phyloP scores from a whole-genome alignment of 257 asterid species.

The Solanum paucissectum region DNA sequence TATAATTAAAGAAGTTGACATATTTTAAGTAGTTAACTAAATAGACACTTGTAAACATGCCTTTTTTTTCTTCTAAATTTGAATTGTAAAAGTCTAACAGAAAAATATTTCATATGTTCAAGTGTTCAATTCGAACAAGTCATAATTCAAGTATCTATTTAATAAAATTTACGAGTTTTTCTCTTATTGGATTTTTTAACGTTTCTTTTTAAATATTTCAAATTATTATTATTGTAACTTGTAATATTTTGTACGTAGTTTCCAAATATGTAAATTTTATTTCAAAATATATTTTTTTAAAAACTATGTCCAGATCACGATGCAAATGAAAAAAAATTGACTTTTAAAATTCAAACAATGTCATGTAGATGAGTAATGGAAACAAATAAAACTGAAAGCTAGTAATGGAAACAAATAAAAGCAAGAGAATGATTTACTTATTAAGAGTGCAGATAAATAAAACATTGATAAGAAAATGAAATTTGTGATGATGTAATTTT shows the following conservation, averaged over 20 bases:
- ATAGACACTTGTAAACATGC: not conserved
- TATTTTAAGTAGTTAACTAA: not conserved
- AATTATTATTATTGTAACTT: not conserved
- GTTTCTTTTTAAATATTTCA: too few relatives aligned
- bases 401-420: not conserved
- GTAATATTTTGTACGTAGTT: accelerated
- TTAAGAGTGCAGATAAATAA: not conserved
- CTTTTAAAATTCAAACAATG: not conserved
- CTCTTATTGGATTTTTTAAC: too few relatives aligned
- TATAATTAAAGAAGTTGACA: too few relatives aligned
- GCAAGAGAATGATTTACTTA: not conserved
- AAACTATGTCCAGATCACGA: too few relatives aligned
- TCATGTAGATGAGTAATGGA: not conserved
- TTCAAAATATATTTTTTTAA: too few relatives aligned
- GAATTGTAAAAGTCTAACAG: too few relatives aligned
- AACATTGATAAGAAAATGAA: not conserved
- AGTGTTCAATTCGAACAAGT: not conserved
- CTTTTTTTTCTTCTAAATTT: too few relatives aligned
- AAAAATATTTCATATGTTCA: too few relatives aligned
- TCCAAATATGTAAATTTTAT: not conserved
- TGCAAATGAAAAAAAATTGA: not conserved
- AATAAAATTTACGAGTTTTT: too few relatives aligned
- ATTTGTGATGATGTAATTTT: not conserved
- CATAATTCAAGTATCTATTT: accelerated
- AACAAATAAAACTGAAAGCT: not conserved